phyloP scores from a whole-genome alignment of 768 basidiomycete genomes.

The Collybia sp. region DNA sequence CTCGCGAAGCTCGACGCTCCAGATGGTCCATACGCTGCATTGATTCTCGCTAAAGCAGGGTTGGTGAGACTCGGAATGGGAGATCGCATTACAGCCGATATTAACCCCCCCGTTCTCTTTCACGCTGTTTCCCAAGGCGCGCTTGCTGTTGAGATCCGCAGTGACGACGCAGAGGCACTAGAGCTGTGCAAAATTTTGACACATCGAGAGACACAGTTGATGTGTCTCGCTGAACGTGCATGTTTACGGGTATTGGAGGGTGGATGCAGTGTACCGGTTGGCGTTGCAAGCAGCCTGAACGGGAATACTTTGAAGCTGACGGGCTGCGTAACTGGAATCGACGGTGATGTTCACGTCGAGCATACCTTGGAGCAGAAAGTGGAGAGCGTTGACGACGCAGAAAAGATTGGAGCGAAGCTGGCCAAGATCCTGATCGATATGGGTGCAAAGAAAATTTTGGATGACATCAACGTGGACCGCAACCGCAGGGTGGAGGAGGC shows the following conservation, averaged over 20 bases:
- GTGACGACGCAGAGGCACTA: constrained; percentile 54
- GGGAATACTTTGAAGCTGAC: constrained; percentile 52
- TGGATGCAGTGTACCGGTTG: constrained; percentile 96
- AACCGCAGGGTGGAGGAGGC: constrained; percentile 35
- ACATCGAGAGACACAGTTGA: constrained; percentile 76
- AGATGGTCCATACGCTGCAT: constrained; percentile 73
- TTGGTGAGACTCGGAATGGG: constrained; percentile 75
- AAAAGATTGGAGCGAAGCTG: constrained; percentile 60
- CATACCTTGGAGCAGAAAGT: constrained; percentile 53
- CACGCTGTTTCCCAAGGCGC: constrained; percentile 96
- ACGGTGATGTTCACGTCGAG: constrained; percentile 70
- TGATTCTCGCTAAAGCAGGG: constrained; percentile 93
- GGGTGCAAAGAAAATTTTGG: constrained; percentile 78
- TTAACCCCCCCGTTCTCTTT: constrained; percentile 71
- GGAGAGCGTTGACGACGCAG: constrained; percentile 50
- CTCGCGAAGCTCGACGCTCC: constrained; percentile 86
- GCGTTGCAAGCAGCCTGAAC: constrained; percentile 48
- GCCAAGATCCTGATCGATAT: constrained; percentile 59
- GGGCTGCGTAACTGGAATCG: constrained; percentile 81
- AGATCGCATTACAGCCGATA: constrained; percentile 69
- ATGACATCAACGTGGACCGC: constrained; percentile 75
- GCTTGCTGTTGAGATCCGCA: constrained; percentile 79
- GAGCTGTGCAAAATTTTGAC: constrained; percentile 64
- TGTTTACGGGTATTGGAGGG: constrained; percentile 90
- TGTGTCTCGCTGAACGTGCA: constrained; percentile 79